Base-by-base conservation (phyloP, 768 basidiomycete genomes). In the Mycena vulgaris region DNA sequence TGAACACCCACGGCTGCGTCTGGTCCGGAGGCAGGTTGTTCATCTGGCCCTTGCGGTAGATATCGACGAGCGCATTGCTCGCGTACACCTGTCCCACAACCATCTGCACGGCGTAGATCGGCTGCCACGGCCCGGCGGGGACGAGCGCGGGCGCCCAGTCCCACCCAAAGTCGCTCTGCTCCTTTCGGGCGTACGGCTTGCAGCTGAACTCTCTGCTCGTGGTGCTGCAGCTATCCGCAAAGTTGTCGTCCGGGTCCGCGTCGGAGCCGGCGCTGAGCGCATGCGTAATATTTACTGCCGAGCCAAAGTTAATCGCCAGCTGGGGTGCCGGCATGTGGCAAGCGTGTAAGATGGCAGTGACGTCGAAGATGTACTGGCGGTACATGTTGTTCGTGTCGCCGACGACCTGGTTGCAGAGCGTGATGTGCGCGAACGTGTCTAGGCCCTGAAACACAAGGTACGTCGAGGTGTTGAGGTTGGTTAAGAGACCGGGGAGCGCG, bases 91-190 rank as follows among this genome's bases (percentile, higher is more conserved):
- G 28, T 13, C 67, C 67, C 5, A 10, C 25, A 35, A 63, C 25
- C 42, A 62, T 47, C 67, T 68, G 67, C 3, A 68, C 67, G 33
- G 67, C 67, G 52, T 56, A 57, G 35, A 68, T 63, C 14, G 59
- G 60, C 47, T 63, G 59, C 59, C 60, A 68, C 5, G 67, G 67
- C 4, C 67, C 67, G 2, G 67, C 67, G 27, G 67, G 67, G 33
- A 68, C 67, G 28, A 68, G 60, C 17, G 67, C 28, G 0, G 67
- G 67, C 10, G 67, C 59, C 67, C 67, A 68, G 28, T 68, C 67
- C 67, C 67, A 68, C 28, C 67, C 67, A 27, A 68, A 68, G 52
- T 68, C 67, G 28, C 35, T 57, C 53, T 68, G 67, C 45, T 68
- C 31, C 28, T 68, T 68, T 42, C 67, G 67, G 35, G 67, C 60